Evolutionary conservation across 2,329 filamentous ascomycete genomes (phyloP).

Genomic region (Venturia aucupariae): DNA sequence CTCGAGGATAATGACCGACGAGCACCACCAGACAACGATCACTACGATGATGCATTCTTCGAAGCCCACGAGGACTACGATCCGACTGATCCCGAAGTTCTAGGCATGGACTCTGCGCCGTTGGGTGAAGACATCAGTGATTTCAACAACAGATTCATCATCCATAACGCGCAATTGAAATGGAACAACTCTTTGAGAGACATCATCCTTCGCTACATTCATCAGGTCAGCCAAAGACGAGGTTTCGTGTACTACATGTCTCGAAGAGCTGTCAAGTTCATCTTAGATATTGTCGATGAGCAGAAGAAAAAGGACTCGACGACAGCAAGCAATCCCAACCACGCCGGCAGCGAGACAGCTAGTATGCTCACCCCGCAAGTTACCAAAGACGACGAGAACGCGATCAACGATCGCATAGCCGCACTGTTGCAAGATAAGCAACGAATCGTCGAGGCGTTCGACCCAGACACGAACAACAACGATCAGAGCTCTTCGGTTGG

Average conservation of each 20-base stretch:
- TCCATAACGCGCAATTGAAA: constrained; percentile 95
- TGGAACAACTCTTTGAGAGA: constrained; percentile 97
- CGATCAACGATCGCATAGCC: constrained; percentile 76
- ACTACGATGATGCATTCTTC: constrained; percentile 37
- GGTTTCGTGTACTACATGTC: constrained; percentile 99
- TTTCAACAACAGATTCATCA: constrained; percentile 96
- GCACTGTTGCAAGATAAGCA: constrained; percentile 77
- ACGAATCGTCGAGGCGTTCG: constrained; percentile 68
- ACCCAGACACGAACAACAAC: constrained; percentile 37
- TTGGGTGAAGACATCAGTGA: constrained; percentile 81
- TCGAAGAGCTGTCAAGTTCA: constrained; percentile 90
- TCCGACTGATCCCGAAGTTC: constrained; percentile 34
- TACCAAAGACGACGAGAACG: constrained; percentile 48
- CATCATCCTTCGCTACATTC: constrained; percentile 92
- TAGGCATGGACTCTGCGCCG: constrained; percentile 55
- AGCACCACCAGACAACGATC: constrained; percentile 32
- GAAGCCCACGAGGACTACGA: constrained; percentile 47
- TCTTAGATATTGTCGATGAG: constrained; percentile 93
- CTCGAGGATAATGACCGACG: constrained; percentile 48
- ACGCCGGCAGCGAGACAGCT: constrained; percentile 16
- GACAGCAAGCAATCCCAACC: constrained; percentile 16
- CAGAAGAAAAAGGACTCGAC: constrained; percentile 58
- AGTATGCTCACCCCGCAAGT: neutral
- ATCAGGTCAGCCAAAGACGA: constrained; percentile 90
- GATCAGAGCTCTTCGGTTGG: constrained; percentile 28